Conservation (phyloP, 2,329 filamentous ascomycete genomes). For the Thielaviopsis punctulata region DNA sequence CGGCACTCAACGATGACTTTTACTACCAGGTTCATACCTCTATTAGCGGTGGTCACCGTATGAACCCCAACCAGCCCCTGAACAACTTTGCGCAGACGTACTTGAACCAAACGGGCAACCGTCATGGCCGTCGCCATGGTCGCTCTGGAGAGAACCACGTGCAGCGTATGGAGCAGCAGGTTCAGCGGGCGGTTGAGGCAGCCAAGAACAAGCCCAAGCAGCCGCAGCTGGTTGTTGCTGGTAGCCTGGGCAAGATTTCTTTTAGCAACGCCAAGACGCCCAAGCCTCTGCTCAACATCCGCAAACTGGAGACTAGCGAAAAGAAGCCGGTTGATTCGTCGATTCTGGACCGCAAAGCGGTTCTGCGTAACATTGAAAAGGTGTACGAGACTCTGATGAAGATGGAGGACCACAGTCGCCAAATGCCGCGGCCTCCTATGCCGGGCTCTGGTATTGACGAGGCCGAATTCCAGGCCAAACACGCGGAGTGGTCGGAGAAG, state of each 20-base stretch:
- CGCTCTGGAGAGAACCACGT: constrained; percentile 89
- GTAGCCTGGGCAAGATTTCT: constrained; percentile 91
- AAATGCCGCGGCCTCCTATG: constrained; percentile 43
- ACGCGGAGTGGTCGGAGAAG: constrained; percentile 64
- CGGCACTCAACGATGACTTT: constrained; percentile 78
- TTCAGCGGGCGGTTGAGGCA: constrained; percentile 89
- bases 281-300: constrained; percentile 84
- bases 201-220: constrained; percentile 97
- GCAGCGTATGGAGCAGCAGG: constrained; percentile 98
- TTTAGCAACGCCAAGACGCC: constrained; percentile 98
- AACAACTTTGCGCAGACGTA: constrained; percentile 98
- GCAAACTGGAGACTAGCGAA: constrained; percentile 51
- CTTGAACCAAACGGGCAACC: constrained; percentile 80
- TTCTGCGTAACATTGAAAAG: constrained; percentile 72
- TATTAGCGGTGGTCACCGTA: constrained; percentile 74
- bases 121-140: constrained; percentile 58
- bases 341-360: constrained; percentile 57
- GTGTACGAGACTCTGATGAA: constrained; percentile 82
- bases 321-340: constrained; percentile 16
- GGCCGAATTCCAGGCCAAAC: constrained; percentile 50
- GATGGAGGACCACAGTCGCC: constrained; percentile 82
- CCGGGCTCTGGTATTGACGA: constrained; percentile 30
- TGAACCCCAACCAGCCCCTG: constrained; percentile 81
- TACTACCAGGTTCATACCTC: constrained; percentile 97
- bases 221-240: constrained; percentile 89